phyloP scores from a whole-genome alignment of 2,329 filamentous ascomycete species.

The Exophiala alcalophila region DNA sequence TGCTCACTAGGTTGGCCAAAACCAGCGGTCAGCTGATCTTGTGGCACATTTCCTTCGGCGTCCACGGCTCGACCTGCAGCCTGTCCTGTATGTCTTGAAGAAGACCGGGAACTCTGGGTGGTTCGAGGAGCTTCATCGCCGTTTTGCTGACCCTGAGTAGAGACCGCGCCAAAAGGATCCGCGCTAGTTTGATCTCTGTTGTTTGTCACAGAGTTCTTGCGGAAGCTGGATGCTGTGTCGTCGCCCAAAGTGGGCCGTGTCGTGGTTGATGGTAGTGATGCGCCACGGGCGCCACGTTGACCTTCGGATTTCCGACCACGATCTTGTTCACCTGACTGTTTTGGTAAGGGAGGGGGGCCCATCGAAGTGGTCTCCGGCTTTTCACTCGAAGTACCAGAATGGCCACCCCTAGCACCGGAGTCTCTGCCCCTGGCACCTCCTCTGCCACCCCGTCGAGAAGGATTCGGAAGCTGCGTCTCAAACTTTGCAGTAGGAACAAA shows the following conservation, averaged over 20 bases:
- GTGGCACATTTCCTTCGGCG: slow-evolving; percentile 11
- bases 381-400: slow-evolving; percentile 36
- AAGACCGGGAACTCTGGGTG: slow-evolving; percentile 25
- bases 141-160: slow-evolving; percentile 3
- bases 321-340: slow-evolving; percentile 28
- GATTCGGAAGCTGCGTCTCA: slow-evolving; percentile 65
- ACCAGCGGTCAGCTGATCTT: slow-evolving; percentile 14
- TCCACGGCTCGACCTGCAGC: slow-evolving; percentile 5
- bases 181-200: slow-evolving; percentile 13
- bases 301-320: slow-evolving; percentile 26
- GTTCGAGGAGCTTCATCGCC: slow-evolving; percentile 13
- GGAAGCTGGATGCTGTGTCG: slow-evolving; percentile 32
- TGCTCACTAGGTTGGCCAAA: slow-evolving; percentile 14
- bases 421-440: slow-evolving; percentile 56
- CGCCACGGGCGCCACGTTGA: slow-evolving; percentile 37
- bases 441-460: slow-evolving; percentile 54
- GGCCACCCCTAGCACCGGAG: slow-evolving; percentile 45
- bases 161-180: slow-evolving; percentile 1
- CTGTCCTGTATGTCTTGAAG: slow-evolving; percentile 26
- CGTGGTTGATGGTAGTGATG: slow-evolving; percentile 40
- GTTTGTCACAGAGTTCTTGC: slow-evolving; percentile 35
- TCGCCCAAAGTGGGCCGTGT: slow-evolving; percentile 39
- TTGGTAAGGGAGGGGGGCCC: slow-evolving; percentile 30
- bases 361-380: slow-evolving; percentile 33
- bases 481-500: slow-evolving; percentile 84